Evolutionary conservation across 768 basidiomycete genomes (phyloP), one percentile per base, ranked within the genome.

Genomic region (Rhizopogon vulgaris): DNA sequence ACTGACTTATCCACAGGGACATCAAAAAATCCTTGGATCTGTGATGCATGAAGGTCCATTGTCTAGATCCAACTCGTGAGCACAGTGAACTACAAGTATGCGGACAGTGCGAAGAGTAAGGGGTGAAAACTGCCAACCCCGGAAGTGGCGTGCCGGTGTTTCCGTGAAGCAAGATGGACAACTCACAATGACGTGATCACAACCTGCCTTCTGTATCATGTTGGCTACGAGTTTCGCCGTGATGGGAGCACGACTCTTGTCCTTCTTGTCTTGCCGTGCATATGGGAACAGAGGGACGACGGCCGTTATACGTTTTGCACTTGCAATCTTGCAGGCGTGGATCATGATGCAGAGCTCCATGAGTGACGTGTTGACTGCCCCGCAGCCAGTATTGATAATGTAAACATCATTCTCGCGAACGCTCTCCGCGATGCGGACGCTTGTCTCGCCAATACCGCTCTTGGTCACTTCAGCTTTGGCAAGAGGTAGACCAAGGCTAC

Each of bases 281-380:
- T 99, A 99, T 1, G 96, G 95, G 71, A 93, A 99, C 34, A 96
- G 80, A 38, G 96, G 96, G 52, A 97, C 82, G 56, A 99, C 94
- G n/a, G 95, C 96, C 6, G 96, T 99, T 65, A 99, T 98, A 55
- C 96, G 78, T 70, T 89, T 90, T 42, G 96, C 94, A 58, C 92
- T 95, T n/a, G 96, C 95, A 62, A 97, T 98, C 74, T 94, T 95
- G 83, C 95, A 96, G 9, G 96, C 94, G 66, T 97, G 94, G 63
- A 97, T 93, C 92, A 99, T 95, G 63, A 98, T 98, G 67, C 94
- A 92, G 41, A 94, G 80, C 69, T 98, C 96, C 93, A 99, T 98
- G 57, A 99, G 82, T 38, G 94, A 79, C 25, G 91, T 94, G 65
- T 97, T 97, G 60, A 97, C 82, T 51, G 84, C 75, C 22, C 87